A percentile compares a stretch with the other conserved stretches of the same genome.
phyloP scores from a whole-genome alignment of 2,329 filamentous ascomycete genomes.

The Penicillium sp. region DNA sequence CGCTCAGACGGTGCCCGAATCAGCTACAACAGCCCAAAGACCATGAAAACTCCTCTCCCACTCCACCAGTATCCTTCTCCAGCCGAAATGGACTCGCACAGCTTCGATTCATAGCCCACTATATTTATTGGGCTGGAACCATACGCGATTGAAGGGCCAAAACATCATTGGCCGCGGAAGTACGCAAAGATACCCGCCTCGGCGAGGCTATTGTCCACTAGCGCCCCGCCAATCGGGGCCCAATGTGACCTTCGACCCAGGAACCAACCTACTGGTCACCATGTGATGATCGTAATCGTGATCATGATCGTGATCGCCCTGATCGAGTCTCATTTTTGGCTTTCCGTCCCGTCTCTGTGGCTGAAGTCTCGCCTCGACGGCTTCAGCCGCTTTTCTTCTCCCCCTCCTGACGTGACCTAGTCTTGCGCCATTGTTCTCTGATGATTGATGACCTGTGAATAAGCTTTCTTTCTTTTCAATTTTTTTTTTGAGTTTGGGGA shows the following conservation, averaged over 20 bases:
- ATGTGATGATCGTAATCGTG: not conserved
- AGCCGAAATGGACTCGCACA: not conserved
- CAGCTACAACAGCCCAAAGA: constrained; percentile 22
- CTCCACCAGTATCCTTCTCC: not conserved
- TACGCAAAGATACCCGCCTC: constrained; percentile 6
- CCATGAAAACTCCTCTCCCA: constrained; percentile 18
- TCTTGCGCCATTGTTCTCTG: not conserved
- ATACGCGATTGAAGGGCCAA: not conserved
- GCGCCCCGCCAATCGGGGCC: constrained; percentile 17
- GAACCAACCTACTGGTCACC: not conserved
- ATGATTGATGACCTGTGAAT: not conserved
- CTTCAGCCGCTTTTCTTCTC: not conserved
- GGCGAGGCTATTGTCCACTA: constrained; percentile 25
- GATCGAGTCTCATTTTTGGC: not conserved
- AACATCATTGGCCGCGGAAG: not conserved
- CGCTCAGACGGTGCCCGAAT: constrained; percentile 19
- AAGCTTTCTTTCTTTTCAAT: not conserved
- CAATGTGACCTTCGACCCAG: constrained; percentile 10
- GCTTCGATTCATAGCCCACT: not conserved
- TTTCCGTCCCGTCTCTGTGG: not conserved
- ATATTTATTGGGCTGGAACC: not conserved
- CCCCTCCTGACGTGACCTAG: not conserved
- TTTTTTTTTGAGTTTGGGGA: not conserved
- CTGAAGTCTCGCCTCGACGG: not conserved
- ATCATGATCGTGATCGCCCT: not conserved